Evolutionary conservation across 2,329 filamentous ascomycete genomes (phyloP).

Genomic region (Coniella lustricola): DNA sequence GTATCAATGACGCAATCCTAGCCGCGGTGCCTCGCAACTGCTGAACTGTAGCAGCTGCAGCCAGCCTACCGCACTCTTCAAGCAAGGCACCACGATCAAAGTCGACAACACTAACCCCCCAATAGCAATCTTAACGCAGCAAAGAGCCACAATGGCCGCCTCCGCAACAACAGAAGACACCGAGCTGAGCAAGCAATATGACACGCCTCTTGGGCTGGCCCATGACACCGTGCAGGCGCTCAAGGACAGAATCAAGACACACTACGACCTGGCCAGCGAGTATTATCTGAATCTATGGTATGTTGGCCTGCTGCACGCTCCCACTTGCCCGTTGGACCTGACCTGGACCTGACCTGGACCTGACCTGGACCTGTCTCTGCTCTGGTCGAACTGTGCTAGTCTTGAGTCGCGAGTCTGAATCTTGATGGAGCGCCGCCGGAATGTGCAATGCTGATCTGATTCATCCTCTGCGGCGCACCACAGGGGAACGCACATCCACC

Average conservation of each 20-base stretch:
- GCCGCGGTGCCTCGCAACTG: too few relatives aligned
- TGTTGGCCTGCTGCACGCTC: slow-evolving; percentile 9
- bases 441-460: neutral
- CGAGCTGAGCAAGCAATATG: slow-evolving; percentile 37
- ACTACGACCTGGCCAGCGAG: slow-evolving; percentile 55
- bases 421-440: neutral
- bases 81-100: neutral
- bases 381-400: too few relatives aligned
- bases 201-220: slow-evolving; percentile 36
- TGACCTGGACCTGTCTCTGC: neutral
- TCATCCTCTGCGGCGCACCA: neutral
- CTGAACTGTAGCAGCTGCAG: too few relatives aligned
- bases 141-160: slow-evolving; percentile 10
- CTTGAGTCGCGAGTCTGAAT: too few relatives aligned
- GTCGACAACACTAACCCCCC: neutral
- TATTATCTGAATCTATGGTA: slow-evolving; percentile 57
- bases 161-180: slow-evolving; percentile 22
- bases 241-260: slow-evolving; percentile 51
- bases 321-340: neutral
- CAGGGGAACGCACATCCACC: slow-evolving; percentile 58
- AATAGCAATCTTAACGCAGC: neutral
- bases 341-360: neutral
- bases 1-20: too few relatives aligned
- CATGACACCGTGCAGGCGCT: slow-evolving; percentile 42
- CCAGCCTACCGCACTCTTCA: too few relatives aligned